phyloP scores from a whole-genome alignment of 495 filamentous ascomycete species.

The Xylaria castorea region DNA sequence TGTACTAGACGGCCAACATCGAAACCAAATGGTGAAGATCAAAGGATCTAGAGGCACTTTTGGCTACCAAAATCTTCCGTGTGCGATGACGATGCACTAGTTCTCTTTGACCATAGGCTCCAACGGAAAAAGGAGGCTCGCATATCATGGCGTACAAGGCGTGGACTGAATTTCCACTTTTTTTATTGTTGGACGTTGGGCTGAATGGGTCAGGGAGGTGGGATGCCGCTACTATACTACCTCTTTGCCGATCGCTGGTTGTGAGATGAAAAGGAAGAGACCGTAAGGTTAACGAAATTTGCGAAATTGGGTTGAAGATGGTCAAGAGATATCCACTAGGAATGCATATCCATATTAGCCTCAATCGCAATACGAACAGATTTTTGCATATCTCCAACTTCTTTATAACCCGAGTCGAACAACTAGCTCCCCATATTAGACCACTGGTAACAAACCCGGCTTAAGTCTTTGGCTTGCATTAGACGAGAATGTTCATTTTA shows the following conservation, averaged over 20 bases:
- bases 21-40: conserved; percentile 12
- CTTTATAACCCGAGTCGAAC: background rate
- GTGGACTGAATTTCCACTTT: conserved; percentile 26
- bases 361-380: conserved; percentile 22
- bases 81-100: conserved; percentile 12
- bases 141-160: conserved; percentile 29
- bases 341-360: conserved; percentile 20
- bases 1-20: conserved; percentile 68
- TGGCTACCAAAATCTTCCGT: conserved; percentile 23
- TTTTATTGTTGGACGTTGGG: conserved; percentile 18
- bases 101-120: conserved; percentile 20
- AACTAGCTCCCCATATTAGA: background rate
- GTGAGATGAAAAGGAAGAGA: conserved; percentile 4
- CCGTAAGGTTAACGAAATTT: conserved; percentile 8
- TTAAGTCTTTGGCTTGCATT: background rate
- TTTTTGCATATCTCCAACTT: conserved; percentile 1
- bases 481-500: background rate
- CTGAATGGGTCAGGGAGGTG: conserved; percentile 18
- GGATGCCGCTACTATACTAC: conserved; percentile 16
- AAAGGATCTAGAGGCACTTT: conserved; percentile 23
- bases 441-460: background rate
- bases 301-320: conserved; percentile 12
- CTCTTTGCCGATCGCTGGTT: conserved; percentile 3
- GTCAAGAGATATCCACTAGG: conserved; percentile 14
- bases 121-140: conserved; percentile 23